Evolutionary conservation across 2,329 filamentous ascomycete species (phyloP), one percentile per base, ranked within the genome.

Genomic region (Biscogniauxia mediterranea): DNA sequence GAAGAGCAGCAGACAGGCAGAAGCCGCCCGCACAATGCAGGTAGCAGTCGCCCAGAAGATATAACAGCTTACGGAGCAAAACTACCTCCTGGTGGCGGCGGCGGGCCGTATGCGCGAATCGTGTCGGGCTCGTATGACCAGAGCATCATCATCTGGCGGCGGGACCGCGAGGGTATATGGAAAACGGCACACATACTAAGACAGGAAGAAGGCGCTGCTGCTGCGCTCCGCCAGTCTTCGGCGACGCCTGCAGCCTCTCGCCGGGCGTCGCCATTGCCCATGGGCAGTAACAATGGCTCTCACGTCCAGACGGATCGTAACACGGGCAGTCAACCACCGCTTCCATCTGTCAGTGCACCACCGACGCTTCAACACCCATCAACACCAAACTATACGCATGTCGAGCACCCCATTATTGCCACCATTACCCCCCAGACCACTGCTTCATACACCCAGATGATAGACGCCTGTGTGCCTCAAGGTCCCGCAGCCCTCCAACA

Each of bases 121-220:
- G 92, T 99, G 3, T 97, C 93, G 6, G 95, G 95, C 2, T 97
- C 93, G 0, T 99, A 99, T 69, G 95, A 99, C 68, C 92, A 97
- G 77, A 93, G 88, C 11, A 92, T 99, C 68, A 93, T 97, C 66
- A 91, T 99, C 60, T 99, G 95, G 95, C 89, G 91, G 68, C 89
- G 92, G 63, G 90, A 96, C 66, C 85, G 87, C 66, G 88, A 95
- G 66, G 93, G 93, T 2, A 85, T 90, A 25, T 98, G 95, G 93
- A 88, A 88, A 67, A 86, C 89, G 58, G 87, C 87, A 38, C 91
- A 94, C 66, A 85, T 86, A 52, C 81, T 96, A 9, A 84, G 87
- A 49, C 92, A 96, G 73, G 89, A 91, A 71, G 88, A 91, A 61
- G 89, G 87, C 1, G 83, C 85, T 0, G 75, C 78, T 1, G 79